Evolutionary conservation across 2,329 filamentous ascomycete genomes (phyloP), one percentile per base, ranked within the genome.

Genomic region (Penicillium sclerotiorum): DNA sequence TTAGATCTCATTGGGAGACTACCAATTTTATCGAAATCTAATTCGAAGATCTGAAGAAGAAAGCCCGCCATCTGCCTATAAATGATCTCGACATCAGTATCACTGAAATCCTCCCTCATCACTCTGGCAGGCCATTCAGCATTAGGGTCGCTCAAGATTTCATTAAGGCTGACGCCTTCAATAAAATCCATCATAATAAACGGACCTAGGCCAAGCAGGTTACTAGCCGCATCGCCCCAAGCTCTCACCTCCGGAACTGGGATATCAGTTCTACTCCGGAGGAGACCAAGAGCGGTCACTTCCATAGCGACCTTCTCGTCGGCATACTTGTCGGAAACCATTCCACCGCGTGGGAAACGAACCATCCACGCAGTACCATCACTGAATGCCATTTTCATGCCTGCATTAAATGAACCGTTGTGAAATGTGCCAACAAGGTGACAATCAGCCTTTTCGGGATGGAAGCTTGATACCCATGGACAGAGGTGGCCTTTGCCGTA

Each of bases 401-500:
- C 59, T 2, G 61, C 60, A 55, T 69, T 71, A 37, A 66, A 71
- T 52, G 63, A 49, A 20, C 66, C 65, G 56, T 68, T 42, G 51
- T 65, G 53, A 57, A 70, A 66, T 35, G 56, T 57, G 35, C 66
- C 54, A 6, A 68, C 64, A 21, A 68, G 60, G 48, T 60, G 48
- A 56, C 67, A 70, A 35, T 58, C 59, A 60, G 68, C 63, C 37
- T 62, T 62, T 18, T 65, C 17, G 23, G 63, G 60, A 61, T 71
- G 62, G 45, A 70, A 69, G 44, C 61, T 65, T 23, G 66, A 71
- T 27, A 69, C 63, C 68, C 67, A 71, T 32, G 47, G 48, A 43
- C 57, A 63, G 49, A 64, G 55, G 44, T 35, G 54, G 32, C 55
- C 53, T 8, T 44, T 53, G 45, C 22, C 48, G 36, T 57, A 37